Conservation (phyloP, 2,329 filamentous ascomycete species). For the Pseudogymnoascus sp. region DNA sequence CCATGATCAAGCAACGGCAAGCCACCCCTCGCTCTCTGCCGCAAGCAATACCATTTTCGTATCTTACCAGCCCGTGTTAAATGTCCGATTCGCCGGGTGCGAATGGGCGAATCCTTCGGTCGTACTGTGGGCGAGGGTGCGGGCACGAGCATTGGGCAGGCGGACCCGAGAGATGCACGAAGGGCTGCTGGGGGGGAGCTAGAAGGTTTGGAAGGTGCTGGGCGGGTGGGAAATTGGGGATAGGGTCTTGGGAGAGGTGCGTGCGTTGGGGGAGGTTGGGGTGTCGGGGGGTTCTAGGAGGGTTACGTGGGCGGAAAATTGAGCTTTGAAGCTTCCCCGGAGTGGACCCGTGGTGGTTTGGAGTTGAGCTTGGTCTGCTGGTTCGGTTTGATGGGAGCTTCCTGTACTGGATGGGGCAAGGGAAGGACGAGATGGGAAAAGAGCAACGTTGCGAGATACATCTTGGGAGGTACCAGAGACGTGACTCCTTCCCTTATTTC, state of each 20-base stretch:
- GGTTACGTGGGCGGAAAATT: not conserved
- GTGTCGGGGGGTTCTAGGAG: not conserved
- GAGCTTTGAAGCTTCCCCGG: not conserved
- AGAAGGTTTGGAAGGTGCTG: not conserved
- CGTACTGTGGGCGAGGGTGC: not conserved
- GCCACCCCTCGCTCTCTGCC: not conserved
- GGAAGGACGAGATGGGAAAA: not conserved
- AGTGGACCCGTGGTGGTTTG: not conserved
- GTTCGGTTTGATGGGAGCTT: not conserved
- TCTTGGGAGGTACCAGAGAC: not conserved
- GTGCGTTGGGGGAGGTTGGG: not conserved
- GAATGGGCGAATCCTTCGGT: not conserved
- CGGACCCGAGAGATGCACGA: not conserved
- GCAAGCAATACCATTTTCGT: not conserved
- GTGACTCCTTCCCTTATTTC: not conserved
- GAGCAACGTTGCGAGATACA: not conserved
- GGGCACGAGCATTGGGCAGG: not conserved
- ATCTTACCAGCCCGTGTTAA: not conserved
- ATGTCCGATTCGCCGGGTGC: not conserved
- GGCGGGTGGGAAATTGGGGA: not conserved
- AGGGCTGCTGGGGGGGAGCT: not conserved
- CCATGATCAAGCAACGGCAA: not conserved
- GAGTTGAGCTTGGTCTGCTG: not conserved
- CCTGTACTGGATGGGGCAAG: not conserved
- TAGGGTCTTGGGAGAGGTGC: not conserved